Conservation (phyloP, 371 early-diverging fungal genomes). For the Phascolomyces articulosus region DNA sequence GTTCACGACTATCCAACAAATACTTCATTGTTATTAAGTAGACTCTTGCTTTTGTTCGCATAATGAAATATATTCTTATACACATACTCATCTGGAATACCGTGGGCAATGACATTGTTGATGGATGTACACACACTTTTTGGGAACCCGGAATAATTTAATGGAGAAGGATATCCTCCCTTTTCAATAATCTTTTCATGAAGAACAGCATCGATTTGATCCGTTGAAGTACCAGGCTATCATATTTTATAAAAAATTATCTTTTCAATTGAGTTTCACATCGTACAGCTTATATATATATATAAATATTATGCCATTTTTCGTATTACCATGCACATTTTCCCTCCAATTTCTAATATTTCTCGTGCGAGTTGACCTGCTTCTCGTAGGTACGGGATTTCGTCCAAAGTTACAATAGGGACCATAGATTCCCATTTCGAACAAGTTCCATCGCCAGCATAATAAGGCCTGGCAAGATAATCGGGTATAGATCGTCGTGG, state of each 20-base stretch:
- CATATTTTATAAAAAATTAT: not conserved
- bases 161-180: slow-evolving; percentile 86
- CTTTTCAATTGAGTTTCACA: no score
- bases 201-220: slow-evolving; percentile 71
- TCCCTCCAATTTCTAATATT: slow-evolving; percentile 58
- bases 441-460: slow-evolving; percentile 67
- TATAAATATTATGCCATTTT: no score
- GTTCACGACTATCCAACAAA: slow-evolving; percentile 59
- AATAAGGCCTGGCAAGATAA: slow-evolving; percentile 73
- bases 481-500: slow-evolving; percentile 66
- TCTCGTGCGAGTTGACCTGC: slow-evolving; percentile 74
- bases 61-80: no score
- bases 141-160: slow-evolving; percentile 86
- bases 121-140: slow-evolving; percentile 83
- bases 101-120: slow-evolving; percentile 91
- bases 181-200: slow-evolving; percentile 71
- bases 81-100: slow-evolving; percentile 82
- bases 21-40: no score
- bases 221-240: slow-evolving; percentile 75
- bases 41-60: no score
- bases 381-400: slow-evolving; percentile 59
- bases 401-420: slow-evolving; percentile 53
- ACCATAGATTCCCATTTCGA: slow-evolving; percentile 58
- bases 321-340: slow-evolving; percentile 45
- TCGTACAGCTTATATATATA: no score